Base-by-base conservation (phyloP, 371 early-diverging fungal species). In the Rhizomucor pusillus region DNA sequence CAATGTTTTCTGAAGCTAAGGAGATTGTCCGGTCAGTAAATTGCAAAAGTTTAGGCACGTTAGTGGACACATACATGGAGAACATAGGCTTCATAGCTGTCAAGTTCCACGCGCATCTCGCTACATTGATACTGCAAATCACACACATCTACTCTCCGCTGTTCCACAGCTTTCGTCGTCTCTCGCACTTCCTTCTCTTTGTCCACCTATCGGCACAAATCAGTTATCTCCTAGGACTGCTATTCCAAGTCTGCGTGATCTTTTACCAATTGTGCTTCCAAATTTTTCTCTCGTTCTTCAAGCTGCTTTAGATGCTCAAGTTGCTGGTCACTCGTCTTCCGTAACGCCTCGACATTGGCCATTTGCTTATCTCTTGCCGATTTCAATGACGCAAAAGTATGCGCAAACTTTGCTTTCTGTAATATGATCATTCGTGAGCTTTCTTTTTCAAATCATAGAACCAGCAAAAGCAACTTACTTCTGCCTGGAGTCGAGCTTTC, bases 401-500 rank as follows among this genome's bases (percentile, higher is more conserved):
- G 72, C 34, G 63, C 70, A 50, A 62, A 77, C 54, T 70, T 77
- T 12, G 58, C 18, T 56, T 57, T 62, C 63, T 62, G 20, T 10
- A 43, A 16, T 11, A 24, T 39, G 11, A 37, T 16, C 14, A 35
- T 9, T 12, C n/a, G n/a, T 29, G 3, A 29, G 29, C 7, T 29
- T 7, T 29, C 29, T 34, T 35, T 3, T 18, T 18, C 36, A 34
- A 2, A 44, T 29, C 0, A 43, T 33, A 9, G 29, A 29, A 6
- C n/a, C 23, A n/a, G 33, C 11, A n/a, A 37, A 12, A 20, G 19
- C 18, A 12, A 25, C 19, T 13, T 59, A 60, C 63, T 52, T 94
- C 95, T 2, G 89, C 84, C 24, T 87, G 67, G 11, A 92, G 62
- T 52, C 84, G 81, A 46, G 79, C 63, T 11, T 93, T 82, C 13